Evolutionary conservation across 2,329 filamentous ascomycete species (phyloP), one percentile per base, ranked within the genome.

Genomic region (Calonectria fujianensis): DNA sequence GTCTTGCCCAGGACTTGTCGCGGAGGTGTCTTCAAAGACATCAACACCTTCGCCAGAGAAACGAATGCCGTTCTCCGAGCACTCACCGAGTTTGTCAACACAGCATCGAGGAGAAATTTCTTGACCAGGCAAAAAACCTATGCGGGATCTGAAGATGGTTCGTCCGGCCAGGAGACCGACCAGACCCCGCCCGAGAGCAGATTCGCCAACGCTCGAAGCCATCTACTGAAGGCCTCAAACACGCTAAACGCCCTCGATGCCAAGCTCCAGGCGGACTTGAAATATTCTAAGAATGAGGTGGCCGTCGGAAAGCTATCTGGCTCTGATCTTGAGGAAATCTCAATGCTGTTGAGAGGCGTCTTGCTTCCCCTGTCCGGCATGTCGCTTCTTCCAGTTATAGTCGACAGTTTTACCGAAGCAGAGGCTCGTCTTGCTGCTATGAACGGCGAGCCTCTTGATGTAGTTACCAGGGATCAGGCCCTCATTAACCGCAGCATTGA

Each of bases 1-100:
- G 32, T 75, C n/a, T 39, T 75, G 8, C 74, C 74, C 31, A 70
- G 52, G 16, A 75, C 71, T 10, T 74, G 74, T n/a, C 74, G 74
- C 6, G 45, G 65, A 6, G 54, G 45, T n/a, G 71, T 75, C 14
- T 73, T 74, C 39, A 67, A 69, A 4, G 71, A 75, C 16, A 59
- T 57, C 20, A 27, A 50, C 54, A 70, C n/a, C 13, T 74, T 75
- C 31, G 63, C 52, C n/a, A 52, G 24, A 10, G 68, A 68, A 59
- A 68, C 71, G 14, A 67, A 71, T 37, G 74, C 45, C n/a, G 64
- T 75, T 65, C 45, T 75, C 10, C 52, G 65, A 20, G 52, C 67
- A 14, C 45, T 74, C 3, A 45, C 67, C 7, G 67, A 71, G 2
- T 68, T 69, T 16, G 64, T 72, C n/a, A 50, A 57, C 18, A 64